These are phyloP conservation scores for Hydrangea macrophylla DNA, from an alignment of 148 eudicot species.

Conservation along the genomic window DNA sequence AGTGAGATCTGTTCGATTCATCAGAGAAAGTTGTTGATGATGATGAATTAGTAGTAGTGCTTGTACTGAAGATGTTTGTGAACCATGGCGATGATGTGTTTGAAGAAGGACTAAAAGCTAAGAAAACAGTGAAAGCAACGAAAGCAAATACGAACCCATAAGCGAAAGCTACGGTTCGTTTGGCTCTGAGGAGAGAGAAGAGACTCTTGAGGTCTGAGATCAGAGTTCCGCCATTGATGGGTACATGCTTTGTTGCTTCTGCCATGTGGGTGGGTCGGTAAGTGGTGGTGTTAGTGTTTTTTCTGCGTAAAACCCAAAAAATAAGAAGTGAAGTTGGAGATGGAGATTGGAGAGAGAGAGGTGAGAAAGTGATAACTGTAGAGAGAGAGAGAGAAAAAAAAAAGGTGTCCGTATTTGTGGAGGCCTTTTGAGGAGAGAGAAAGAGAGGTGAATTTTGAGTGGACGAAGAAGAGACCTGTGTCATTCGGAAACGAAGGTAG, in stretches of 20 bases:
- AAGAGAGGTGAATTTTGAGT: no score
- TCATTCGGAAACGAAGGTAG: no score
- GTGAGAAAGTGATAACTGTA: not conserved
- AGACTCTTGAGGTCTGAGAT: constrained; percentile 47
- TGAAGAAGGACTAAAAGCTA: constrained; percentile 62
- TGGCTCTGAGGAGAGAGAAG: constrained; percentile 40
- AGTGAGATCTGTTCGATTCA: constrained; percentile 46
- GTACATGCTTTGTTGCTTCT: constrained; percentile 53
- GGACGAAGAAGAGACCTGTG: no score
- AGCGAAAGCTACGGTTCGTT: constrained; percentile 38
- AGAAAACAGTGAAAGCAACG: constrained; percentile 51
- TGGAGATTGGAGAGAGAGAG: no score
- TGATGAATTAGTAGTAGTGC: not conserved
- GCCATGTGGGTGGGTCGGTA: constrained; percentile 56
- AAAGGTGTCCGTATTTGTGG: not conserved
- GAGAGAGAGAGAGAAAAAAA: not conserved
- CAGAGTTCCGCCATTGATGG: constrained; percentile 42
- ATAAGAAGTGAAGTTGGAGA: not conserved
- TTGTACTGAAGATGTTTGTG: constrained; percentile 38
- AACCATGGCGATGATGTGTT: constrained; percentile 67
- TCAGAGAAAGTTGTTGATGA: constrained; percentile 23
- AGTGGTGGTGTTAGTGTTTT: no score
- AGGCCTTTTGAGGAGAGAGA: not conserved
- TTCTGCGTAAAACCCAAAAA: not conserved
- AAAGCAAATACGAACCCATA: constrained; percentile 54